Percentiles rank a stretch among this genome's conserved stretches.
Evolutionary conservation across 2,329 filamentous ascomycete species (phyloP).

Genomic region (Phoma sp.): DNA sequence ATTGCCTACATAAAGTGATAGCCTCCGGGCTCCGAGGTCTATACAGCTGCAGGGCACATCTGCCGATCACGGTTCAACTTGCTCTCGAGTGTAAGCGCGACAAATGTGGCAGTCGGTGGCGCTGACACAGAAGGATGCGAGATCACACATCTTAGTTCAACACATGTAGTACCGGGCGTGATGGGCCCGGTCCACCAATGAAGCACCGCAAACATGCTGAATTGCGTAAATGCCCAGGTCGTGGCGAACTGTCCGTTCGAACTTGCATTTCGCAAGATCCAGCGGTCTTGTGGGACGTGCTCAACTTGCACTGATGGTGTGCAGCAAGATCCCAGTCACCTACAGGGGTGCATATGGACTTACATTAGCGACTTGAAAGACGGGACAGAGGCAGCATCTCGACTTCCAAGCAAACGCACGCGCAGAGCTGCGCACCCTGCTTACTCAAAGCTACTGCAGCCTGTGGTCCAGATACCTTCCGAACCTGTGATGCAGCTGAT

Average conservation of each 20-base stretch:
- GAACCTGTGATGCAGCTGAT: conserved; percentile 45
- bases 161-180: conserved; percentile 34
- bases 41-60: conserved; percentile 28
- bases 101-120: conserved; percentile 3
- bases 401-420: conserved; percentile 30
- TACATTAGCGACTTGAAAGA: conserved; percentile 36
- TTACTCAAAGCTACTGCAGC: conserved; percentile 44
- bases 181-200: conserved; percentile 47
- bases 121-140: conserved; percentile 38
- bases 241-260: conserved; percentile 42
- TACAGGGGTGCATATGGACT: conserved; percentile 32
- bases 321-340: conserved; percentile 28
- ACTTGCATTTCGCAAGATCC: conserved; percentile 44
- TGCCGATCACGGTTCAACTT: conserved; percentile 38
- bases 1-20: conserved; percentile 17
- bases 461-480: conserved; percentile 41
- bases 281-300: conserved; percentile 44
- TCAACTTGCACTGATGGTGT: conserved; percentile 44
- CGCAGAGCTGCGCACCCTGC: conserved; percentile 31
- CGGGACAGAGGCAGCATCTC: conserved; percentile 30
- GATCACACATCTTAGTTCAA: conserved; percentile 24
- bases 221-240: conserved; percentile 34
- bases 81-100: conserved; percentile 31
- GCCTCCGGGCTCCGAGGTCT: conserved; percentile 37
- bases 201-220: conserved; percentile 17